phyloP scores from a whole-genome alignment of 106 monocot genomes.

The Agapanthus africanus region DNA sequence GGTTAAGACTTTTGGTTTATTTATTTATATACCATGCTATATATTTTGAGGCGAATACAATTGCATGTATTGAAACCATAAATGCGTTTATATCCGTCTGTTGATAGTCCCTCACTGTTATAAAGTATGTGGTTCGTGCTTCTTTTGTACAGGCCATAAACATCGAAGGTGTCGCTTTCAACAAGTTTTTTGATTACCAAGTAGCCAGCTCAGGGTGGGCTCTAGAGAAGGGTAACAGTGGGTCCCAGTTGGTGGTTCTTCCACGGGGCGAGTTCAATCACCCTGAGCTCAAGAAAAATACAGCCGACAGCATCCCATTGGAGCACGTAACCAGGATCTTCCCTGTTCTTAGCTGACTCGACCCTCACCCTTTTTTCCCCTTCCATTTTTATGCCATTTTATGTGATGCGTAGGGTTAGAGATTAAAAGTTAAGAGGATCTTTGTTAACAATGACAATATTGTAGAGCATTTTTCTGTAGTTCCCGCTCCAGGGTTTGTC shows the following conservation, averaged over 20 bases:
- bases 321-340: conserved; percentile 86
- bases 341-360: conserved; percentile 63
- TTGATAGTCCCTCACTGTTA: background rate
- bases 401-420: too few relatives aligned
- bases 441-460: too few relatives aligned
- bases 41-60: too few relatives aligned
- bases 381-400: too few relatives aligned
- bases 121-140: background rate
- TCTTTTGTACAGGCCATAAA: conserved; percentile 58
- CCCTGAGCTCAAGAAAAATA: conserved; percentile 79
- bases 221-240: conserved; percentile 52
- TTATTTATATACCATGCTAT: too few relatives aligned
- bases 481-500: too few relatives aligned
- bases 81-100: too few relatives aligned
- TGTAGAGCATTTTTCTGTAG: too few relatives aligned
- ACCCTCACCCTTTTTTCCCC: too few relatives aligned
- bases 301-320: conserved; percentile 53
- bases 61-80: too few relatives aligned
- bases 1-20: too few relatives aligned
- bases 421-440: too few relatives aligned
- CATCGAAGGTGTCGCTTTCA: conserved; percentile 68
- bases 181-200: conserved; percentile 86
- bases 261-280: conserved; percentile 85
- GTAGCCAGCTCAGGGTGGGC: conserved; percentile 76
- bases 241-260: conserved; percentile 49